Evolutionary conservation across 2,329 filamentous ascomycete genomes (phyloP).

Genomic region (Cordyceps militaris): DNA sequence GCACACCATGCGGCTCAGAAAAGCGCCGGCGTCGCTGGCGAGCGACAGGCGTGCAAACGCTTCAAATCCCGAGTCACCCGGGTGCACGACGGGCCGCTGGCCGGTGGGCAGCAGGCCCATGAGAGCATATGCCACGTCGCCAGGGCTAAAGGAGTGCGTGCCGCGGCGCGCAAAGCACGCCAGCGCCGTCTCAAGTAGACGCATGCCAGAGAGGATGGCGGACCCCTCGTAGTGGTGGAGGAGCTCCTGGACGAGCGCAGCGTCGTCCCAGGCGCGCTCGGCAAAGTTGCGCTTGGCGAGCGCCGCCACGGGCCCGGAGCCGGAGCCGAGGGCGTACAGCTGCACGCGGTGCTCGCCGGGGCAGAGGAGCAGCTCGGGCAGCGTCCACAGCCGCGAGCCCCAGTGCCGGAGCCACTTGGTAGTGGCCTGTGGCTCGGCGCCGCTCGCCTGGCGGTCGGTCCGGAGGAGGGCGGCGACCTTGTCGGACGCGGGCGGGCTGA

Average conservation of each 20-base stretch:
- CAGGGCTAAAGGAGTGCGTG: slow-evolving; percentile 28
- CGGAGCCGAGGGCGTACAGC: slow-evolving; percentile 14
- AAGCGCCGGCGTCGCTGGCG: slow-evolving; percentile 36
- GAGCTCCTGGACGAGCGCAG: slow-evolving; percentile 30
- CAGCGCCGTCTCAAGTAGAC: slow-evolving; percentile 28
- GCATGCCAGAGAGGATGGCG: slow-evolving; percentile 31
- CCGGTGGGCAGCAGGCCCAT: slow-evolving; percentile 35
- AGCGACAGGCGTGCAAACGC: slow-evolving; percentile 40
- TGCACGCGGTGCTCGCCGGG: slow-evolving; percentile 16
- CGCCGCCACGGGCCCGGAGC: slow-evolving; percentile 10
- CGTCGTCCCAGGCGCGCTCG: slow-evolving; percentile 33
- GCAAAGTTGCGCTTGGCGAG: slow-evolving; percentile 35
- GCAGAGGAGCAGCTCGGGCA: slow-evolving; percentile 31
- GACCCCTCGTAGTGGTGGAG: slow-evolving; percentile 39
- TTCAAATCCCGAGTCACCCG: slow-evolving; percentile 35
- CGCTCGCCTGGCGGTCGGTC: slow-evolving; percentile 18
- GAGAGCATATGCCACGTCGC: slow-evolving; percentile 37
- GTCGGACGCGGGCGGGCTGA: slow-evolving; percentile 21
- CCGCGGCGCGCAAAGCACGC: slow-evolving; percentile 31
- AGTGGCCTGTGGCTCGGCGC: slow-evolving; percentile 19
- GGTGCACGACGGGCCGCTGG: slow-evolving; percentile 30
- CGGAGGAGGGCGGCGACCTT: slow-evolving; percentile 16
- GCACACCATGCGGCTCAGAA: slow-evolving; percentile 39
- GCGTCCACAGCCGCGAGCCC: slow-evolving; percentile 39
- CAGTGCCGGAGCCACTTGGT: slow-evolving; percentile 29